Conservation (phyloP, 2,329 filamentous ascomycete genomes). For the Colletotrichum coccodes region DNA sequence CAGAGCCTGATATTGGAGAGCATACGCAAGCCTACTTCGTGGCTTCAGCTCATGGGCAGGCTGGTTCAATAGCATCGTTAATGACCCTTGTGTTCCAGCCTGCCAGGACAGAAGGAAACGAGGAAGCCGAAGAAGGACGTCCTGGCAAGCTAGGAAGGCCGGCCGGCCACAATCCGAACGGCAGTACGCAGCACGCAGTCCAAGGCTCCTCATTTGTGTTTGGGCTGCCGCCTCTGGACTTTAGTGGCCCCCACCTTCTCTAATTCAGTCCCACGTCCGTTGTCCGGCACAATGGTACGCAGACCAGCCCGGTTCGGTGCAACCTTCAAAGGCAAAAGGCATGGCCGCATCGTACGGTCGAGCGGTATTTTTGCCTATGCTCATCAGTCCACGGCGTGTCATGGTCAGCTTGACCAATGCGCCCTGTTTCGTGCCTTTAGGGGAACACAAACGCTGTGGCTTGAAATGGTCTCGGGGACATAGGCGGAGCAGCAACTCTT, state of each 20-base stretch:
- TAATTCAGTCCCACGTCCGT: conserved; percentile 29
- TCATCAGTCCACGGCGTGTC: conserved; percentile 3
- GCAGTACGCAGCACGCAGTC: conserved; percentile 3
- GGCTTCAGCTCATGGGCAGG: background rate
- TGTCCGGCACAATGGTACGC: conserved; percentile 18
- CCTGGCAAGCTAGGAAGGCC: conserved; percentile 16
- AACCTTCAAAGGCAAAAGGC: conserved; percentile 20
- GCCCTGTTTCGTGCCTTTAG: background rate
- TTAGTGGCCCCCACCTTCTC: conserved; percentile 29
- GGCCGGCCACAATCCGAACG: conserved; percentile 30
- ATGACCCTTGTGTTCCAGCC: conserved; percentile 15
- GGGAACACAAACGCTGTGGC: background rate
- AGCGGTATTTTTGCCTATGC: conserved; percentile 10
- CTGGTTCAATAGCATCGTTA: background rate
- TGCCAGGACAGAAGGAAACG: background rate
- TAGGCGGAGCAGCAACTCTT: conserved; percentile 5
- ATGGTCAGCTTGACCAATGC: conserved; percentile 18
- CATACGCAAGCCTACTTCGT: background rate
- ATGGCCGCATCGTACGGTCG: conserved; percentile 16
- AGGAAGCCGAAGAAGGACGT: background rate
- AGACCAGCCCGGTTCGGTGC: conserved; percentile 14
- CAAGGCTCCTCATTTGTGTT: conserved; percentile 3
- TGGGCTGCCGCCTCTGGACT: conserved; percentile 9
- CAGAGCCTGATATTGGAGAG: background rate
- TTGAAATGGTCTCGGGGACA: conserved; percentile 1